phyloP scores from a whole-genome alignment of 257 asterid species.

The Parsonsia alboflavescens region DNA sequence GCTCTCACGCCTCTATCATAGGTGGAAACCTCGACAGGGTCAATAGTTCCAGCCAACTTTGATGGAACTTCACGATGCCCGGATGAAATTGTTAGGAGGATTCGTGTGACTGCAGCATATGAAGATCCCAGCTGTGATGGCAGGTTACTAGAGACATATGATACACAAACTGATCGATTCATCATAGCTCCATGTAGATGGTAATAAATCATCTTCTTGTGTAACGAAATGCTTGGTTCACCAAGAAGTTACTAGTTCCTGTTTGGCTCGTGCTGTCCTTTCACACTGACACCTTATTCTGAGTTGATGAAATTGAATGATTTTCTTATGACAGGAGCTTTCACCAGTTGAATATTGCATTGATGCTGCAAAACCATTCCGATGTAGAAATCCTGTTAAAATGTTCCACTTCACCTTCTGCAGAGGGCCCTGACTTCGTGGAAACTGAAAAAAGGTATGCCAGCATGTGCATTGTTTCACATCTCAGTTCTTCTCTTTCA shows the following conservation, averaged over 20 bases:
- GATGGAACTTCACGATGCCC: constrained; percentile 75
- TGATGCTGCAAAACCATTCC: constrained; percentile 46
- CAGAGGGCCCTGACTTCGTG: constrained; percentile 76
- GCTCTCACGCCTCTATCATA: constrained; percentile 25
- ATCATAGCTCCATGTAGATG: constrained; percentile 75
- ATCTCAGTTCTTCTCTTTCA: background rate
- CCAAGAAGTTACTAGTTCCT: background rate
- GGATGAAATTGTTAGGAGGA: constrained; percentile 78
- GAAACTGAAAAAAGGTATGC: constrained; percentile 61
- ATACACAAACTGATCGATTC: constrained; percentile 54
- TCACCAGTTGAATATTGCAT: constrained; percentile 40
- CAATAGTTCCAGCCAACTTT: constrained; percentile 65
- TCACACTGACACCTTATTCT: background rate
- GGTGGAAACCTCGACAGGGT: constrained; percentile 70
- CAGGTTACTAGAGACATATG: constrained; percentile 70
- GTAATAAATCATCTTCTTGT: constrained; percentile 31
- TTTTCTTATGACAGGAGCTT: constrained; percentile 42
- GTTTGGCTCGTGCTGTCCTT: background rate
- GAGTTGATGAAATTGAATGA: constrained; percentile 1
- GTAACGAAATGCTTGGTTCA: background rate
- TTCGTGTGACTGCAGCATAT: constrained; percentile 57
- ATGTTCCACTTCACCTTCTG: constrained; percentile 90
- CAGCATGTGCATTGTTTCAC: background rate
- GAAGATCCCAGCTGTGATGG: constrained; percentile 63
- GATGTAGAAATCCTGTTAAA: constrained; percentile 64